phyloP scores from a whole-genome alignment of 306 rosid genomes.

The Malus sieversii region DNA sequence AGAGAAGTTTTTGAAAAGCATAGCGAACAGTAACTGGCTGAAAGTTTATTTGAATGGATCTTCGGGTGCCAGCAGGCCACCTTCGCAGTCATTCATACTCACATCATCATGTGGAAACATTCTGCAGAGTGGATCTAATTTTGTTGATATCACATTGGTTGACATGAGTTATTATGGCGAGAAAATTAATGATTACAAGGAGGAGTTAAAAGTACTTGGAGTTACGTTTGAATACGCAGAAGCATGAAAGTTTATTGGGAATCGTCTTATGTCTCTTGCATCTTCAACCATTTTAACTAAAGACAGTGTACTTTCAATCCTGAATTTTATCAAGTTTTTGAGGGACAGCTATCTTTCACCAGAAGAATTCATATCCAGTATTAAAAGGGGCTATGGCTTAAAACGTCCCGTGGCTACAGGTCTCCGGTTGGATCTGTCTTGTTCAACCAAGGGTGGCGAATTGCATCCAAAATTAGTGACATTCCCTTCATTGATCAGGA shows the following conservation, averaged over 20 bases:
- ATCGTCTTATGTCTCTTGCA: slow-evolving; percentile 49
- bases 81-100: slow-evolving; percentile 47
- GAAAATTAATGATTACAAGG: slow-evolving; percentile 31
- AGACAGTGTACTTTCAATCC: slow-evolving; percentile 35
- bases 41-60: slow-evolving; percentile 32
- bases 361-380: slow-evolving; percentile 28
- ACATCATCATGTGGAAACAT: slow-evolving; percentile 34
- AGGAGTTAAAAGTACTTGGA: slow-evolving; percentile 52
- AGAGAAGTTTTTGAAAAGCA: slow-evolving; percentile 32
- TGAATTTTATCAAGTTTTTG: slow-evolving; percentile 41
- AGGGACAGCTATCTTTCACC: slow-evolving; percentile 15
- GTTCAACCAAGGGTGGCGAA: slow-evolving; percentile 35
- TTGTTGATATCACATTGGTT: slow-evolving; percentile 61
- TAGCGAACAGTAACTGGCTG: slow-evolving; percentile 64
- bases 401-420: slow-evolving; percentile 41
- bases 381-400: slow-evolving; percentile 39
- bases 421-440: slow-evolving; percentile 53
- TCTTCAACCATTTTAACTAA: slow-evolving; percentile 24
- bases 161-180: slow-evolving; percentile 43
- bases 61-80: slow-evolving; percentile 40
- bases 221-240: slow-evolving; percentile 55
- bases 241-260: slow-evolving; percentile 53
- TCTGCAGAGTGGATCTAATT: slow-evolving; percentile 44
- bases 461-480: slow-evolving; percentile 43
- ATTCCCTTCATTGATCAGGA: slow-evolving; percentile 56